Base-by-base conservation (phyloP, 805 yeast genomes). In the Priceomyces castillae region DNA sequence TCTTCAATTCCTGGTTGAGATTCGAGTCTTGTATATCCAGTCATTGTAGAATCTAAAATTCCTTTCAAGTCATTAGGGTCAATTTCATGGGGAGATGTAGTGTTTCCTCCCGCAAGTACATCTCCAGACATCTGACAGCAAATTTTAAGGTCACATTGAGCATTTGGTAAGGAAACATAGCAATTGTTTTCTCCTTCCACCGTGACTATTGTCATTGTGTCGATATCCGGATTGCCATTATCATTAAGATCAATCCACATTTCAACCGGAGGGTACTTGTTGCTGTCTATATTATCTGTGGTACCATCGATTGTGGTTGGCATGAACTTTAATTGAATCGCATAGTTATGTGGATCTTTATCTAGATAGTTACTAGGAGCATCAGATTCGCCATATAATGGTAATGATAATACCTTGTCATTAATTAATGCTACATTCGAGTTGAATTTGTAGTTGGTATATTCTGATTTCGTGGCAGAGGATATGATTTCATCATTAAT, bases 261-360 rank as follows among this genome's bases (percentile, higher is more conserved):
- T 51, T 80, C 85, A 5, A 81, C 58, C 1, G 83, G 80, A 2
- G 85, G 83, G 37, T 66, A 68, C 33, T 63, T 53, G 39, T 61
- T 53, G 42, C 61, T 57, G 6, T 54, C 51, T 12, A 41, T 36
- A 5, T 38, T 44, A 12, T 43, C 26, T 11, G 46, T 41, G n/a
- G 48, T 48, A 30, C 54, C 43, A 46, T 53, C 46, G 52, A 64
- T 61, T 30, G 80, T 71, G 4, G 73, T 62, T 1, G 82, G 81
- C 7, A 69, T 52, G 41, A 77, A 71, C 50, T 68, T 70, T 44
- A 78, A 46, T 51, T 77, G 81, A 11, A 73, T 62, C 30, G 61
- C 54, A 48, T 73, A 70, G 36, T 61, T 64, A 33, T 61, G 54
- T 0, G 69, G 69, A 47, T 63, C 67, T 4, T 52, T 42, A 19